phyloP scores from a whole-genome alignment of 1,284 basidiomycete genomes.

The Heterobasidion irregulare region DNA sequence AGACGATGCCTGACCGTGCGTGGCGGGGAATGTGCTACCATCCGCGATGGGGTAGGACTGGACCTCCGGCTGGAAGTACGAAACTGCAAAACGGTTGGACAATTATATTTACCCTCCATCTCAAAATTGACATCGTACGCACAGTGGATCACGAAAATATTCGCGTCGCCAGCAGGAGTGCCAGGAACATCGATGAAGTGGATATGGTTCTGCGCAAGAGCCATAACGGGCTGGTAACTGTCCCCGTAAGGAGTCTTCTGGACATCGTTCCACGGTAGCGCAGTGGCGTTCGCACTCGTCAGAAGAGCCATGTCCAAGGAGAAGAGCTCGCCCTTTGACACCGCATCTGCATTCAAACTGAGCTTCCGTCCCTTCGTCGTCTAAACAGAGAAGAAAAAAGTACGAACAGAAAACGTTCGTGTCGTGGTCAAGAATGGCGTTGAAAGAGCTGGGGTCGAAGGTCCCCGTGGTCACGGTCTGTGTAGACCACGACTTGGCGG shows the following conservation, averaged over 20 bases:
- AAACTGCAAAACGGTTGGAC: slow-evolving; percentile 36
- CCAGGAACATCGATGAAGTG: slow-evolving; percentile 73
- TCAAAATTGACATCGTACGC: slow-evolving; percentile 19
- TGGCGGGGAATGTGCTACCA: slow-evolving; percentile 61
- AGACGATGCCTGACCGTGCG: slow-evolving; percentile 67
- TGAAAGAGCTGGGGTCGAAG: slow-evolving; percentile 49
- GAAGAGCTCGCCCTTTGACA: slow-evolving; percentile 53
- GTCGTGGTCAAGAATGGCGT: slow-evolving; percentile 79
- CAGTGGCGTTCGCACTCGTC: slow-evolving; percentile 44
- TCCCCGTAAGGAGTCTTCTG: slow-evolving; percentile 44
- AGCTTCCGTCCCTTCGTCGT: background rate
- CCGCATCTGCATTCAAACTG: slow-evolving; percentile 36
- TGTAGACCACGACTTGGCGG: slow-evolving; percentile 55
- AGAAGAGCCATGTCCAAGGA: slow-evolving; percentile 60
- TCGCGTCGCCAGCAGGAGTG: slow-evolving; percentile 54
- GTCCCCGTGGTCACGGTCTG: slow-evolving; percentile 41
- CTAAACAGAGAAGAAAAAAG: slow-evolving; percentile 9
- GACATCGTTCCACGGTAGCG: slow-evolving; percentile 57
- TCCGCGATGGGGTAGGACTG: slow-evolving; percentile 49
- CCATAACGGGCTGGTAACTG: slow-evolving; percentile 65
- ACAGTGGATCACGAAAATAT: slow-evolving; percentile 89
- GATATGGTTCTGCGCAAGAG: slow-evolving; percentile 71
- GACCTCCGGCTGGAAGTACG: slow-evolving; percentile 71
- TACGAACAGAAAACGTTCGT: slow-evolving; percentile 73
- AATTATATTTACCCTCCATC: background rate